A percentile compares a stretch with the other conserved stretches of the same genome.
Evolutionary conservation across 352 stramenopile genomes (phyloP).

Genomic region (Pythium aquatile): DNA sequence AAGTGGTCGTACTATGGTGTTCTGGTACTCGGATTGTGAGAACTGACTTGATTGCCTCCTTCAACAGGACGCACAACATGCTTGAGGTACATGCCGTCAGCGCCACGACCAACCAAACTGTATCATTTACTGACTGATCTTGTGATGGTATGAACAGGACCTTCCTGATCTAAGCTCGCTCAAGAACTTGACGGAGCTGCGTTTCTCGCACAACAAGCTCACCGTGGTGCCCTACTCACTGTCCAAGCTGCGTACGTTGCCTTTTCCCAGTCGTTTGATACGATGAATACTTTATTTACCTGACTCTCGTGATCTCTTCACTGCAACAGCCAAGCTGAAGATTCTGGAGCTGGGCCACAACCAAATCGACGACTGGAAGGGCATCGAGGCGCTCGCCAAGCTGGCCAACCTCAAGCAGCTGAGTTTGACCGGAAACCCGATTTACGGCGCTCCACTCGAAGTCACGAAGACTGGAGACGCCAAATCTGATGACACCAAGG

Average conservation of each 20-base stretch:
- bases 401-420: slow-evolving; percentile 76
- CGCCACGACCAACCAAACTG: too few relatives aligned
- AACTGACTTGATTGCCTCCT: slow-evolving; percentile 1
- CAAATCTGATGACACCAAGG: slow-evolving; percentile 7
- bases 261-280: not conserved
- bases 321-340: slow-evolving; percentile 62
- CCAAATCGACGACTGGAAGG: slow-evolving; percentile 76
- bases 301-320: not conserved
- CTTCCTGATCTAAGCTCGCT: slow-evolving; percentile 69
- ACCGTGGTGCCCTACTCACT: slow-evolving; percentile 61
- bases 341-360: slow-evolving; percentile 84
- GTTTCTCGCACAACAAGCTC: slow-evolving; percentile 80
- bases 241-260: slow-evolving; percentile 55
- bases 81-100: slow-evolving; percentile 36
- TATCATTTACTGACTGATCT: not conserved
- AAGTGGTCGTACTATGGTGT: slow-evolving; percentile 10
- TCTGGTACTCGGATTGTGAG: not conserved
- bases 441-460: slow-evolving; percentile 58
- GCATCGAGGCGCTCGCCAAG: slow-evolving; percentile 56
- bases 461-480: slow-evolving; percentile 18
- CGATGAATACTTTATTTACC: not conserved
- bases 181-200: slow-evolving; percentile 69
- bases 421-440: slow-evolving; percentile 78
- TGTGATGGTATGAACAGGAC: slow-evolving; percentile 20
- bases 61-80: slow-evolving; percentile 67